Percentiles rank a stretch among this genome's conserved stretches.
Conservation (phyloP, 441 rosid genomes). For the Aleurites moluccanus region DNA sequence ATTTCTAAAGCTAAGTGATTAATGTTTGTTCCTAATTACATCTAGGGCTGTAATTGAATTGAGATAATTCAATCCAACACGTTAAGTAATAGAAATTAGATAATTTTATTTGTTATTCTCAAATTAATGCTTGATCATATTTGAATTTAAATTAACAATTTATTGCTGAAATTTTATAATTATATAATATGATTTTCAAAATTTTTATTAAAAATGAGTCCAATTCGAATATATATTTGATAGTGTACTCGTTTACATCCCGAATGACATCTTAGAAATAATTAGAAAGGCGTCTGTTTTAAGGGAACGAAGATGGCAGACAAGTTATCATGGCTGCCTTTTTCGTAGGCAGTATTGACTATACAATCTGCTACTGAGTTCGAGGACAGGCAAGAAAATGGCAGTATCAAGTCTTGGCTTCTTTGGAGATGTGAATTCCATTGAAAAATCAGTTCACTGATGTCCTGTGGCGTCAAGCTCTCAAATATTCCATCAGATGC, state of each 20-base stretch:
- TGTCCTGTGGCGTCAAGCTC: slow-evolving; percentile 31
- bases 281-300: not conserved
- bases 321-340: slow-evolving; percentile 41
- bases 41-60: too few species aligned
- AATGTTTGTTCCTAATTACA: too few species aligned
- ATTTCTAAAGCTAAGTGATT: too few species aligned
- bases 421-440: slow-evolving; percentile 10
- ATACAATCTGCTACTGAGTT: slow-evolving; percentile 35
- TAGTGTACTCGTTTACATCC: not conserved
- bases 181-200: too few species aligned
- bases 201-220: too few species aligned
- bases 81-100: too few species aligned
- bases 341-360: slow-evolving; percentile 32
- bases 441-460: slow-evolving; percentile 33
- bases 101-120: too few species aligned
- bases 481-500: slow-evolving; percentile 53
- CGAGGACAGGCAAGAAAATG: slow-evolving; percentile 30
- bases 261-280: not conserved
- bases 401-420: slow-evolving; percentile 13
- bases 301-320: slow-evolving; percentile 40
- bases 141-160: too few species aligned
- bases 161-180: too few species aligned
- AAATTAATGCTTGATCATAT: too few species aligned
- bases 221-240: too few species aligned
- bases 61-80: too few species aligned